Base-by-base conservation (phyloP, 2,329 filamentous ascomycete species). In the Paecilomyces sp. region DNA sequence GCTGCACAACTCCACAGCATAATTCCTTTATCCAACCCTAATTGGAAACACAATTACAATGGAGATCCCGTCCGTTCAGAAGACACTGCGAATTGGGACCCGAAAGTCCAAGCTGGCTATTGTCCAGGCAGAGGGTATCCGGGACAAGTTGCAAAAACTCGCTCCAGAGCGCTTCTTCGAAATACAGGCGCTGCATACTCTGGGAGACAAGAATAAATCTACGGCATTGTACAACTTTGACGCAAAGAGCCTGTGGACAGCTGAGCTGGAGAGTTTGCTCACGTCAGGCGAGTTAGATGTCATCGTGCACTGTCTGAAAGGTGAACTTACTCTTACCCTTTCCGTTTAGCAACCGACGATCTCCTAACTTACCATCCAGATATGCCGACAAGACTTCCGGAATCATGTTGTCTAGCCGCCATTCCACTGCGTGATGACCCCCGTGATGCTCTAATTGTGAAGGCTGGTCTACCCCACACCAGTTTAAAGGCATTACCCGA, bases 241-340 rank as follows among this genome's bases (percentile, higher is more conserved):
- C 64, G 90, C 90, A 62, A 96, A 96, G 79, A 88, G 87, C 50
- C 79, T 96, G 61, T 97, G 92, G 92, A 96, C 92, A 6, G 85
- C 89, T 63, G 92, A 96, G 77, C 81, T 97, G 54, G 92, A 97
- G 76, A 87, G 85, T 8, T 81, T 85, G 69, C 81, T 96, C 47
- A 77, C 85, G 54, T 80, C 83, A 36, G 81, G 83, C 60, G 80
- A 88, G 65, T 73, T 95, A 63, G 90, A 95, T 76, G 74, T 93
- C 76, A 95, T 96, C 5, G 34, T 41, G 34, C 34, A 41, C n/a
- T 41, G 34, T 41, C 34, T 41, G 8, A 41, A 41, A 41, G 34
- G 34, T 41, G 12, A 15, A 15, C 2, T n/a, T 5, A 13, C 11
- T 15, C 12, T 41, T 15, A 2, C 34, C 12, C n/a, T 41, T 41